Base-by-base conservation (phyloP, 257 asterid species). In the Lycium ferocissimum region DNA sequence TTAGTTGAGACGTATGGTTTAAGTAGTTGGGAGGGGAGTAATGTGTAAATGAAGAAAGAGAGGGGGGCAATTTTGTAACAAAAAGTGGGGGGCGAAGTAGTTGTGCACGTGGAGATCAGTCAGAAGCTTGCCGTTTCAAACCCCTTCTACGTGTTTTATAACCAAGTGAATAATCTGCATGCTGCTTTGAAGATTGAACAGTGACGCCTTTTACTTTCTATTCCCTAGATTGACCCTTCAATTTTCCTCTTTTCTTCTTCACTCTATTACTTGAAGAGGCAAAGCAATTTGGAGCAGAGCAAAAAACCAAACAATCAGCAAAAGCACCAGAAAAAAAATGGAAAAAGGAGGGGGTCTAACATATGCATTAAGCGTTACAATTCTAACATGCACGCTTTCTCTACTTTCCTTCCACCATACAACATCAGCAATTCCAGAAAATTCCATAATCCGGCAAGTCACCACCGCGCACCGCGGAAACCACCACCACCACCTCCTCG, bases 371-470 rank as follows among this genome's bases (percentile, higher is more conserved):
- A 10, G 73, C 59, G 70, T 87, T 75, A 76, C 89, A 1, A 81
- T 92, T 80, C 80, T 95, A 89, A 90, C 91, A 82, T 93, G 93
- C 92, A 88, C 93, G 84, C 70, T 81, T 59, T 5, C 79, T 5
- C 40, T 83, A 69, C 58, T 81, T 20, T 8, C 67, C 3, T 3
- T 76, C 40, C 81, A 76, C n/a, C 63, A 13, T 7, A 15, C 45
- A 11, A 1, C 40, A 53, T 43, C 2, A 75, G 37, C 59, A 22
- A 7, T 75, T 13, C 62, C 61, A 49, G 82, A 88, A 22, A 93
- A 90, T 73, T 85, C 84, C 6, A 89, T 82, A 47, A 94, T 95
- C 89, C 91, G 90, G 87, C 96, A 94, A 86, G 97, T 95, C 38
- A 95, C 95, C 82, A 86, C 85, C 43, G 17, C 49, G 7, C 57